Conservation (phyloP, 2,329 filamentous ascomycete genomes). For the Talaromyces pinophilus region DNA sequence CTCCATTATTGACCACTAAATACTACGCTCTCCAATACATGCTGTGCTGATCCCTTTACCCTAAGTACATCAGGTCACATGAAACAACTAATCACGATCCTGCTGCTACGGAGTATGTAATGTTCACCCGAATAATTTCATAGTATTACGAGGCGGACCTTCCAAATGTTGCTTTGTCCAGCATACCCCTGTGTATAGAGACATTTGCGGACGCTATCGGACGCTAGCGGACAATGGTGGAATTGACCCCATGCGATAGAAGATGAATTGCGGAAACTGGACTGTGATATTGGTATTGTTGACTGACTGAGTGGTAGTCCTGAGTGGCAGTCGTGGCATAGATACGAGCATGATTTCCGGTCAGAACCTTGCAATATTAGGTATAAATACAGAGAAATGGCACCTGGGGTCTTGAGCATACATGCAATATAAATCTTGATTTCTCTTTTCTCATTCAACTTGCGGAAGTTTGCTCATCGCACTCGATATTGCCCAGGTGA, state of each 20-base stretch:
- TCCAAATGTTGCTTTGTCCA: neutral
- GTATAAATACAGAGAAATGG: neutral
- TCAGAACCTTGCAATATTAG: neutral
- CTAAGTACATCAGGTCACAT: neutral
- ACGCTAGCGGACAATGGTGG: neutral
- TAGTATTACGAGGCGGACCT: neutral
- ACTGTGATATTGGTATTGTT: neutral
- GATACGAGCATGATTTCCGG: neutral
- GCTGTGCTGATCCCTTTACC: neutral
- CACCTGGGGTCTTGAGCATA: neutral
- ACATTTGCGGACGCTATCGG: neutral
- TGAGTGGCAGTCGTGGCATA: neutral
- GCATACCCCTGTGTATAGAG: neutral
- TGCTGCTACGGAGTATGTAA: neutral
- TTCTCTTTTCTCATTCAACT: neutral
- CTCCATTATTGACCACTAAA: neutral
- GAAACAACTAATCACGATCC: neutral
- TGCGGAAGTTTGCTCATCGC: neutral
- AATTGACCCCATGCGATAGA: neutral
- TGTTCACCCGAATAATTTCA: neutral
- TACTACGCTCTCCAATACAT: neutral
- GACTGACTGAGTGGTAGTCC: neutral
- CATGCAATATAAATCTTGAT: neutral
- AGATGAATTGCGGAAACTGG: neutral
- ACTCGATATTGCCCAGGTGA: neutral